A percentile compares a stretch with the other conserved stretches of the same genome.
Conservation (phyloP, 306 rosid species). For the Malus domestica region DNA sequence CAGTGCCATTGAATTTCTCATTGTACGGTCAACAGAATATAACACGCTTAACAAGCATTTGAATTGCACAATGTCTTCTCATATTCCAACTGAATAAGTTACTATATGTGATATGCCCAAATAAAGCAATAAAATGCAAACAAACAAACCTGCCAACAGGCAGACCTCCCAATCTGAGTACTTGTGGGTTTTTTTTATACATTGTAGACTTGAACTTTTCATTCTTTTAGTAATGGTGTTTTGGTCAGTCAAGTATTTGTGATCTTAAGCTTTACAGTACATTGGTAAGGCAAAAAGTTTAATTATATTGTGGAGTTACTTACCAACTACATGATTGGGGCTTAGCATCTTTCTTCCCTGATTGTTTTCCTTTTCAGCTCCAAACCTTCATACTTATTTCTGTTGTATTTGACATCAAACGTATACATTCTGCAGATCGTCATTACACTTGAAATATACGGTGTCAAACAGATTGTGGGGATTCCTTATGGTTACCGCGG, state of each 20-base stretch:
- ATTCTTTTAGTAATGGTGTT: neutral
- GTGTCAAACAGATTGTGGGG: constrained; percentile 85
- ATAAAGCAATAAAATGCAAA: neutral
- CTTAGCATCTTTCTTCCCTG: neutral
- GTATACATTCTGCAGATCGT: constrained; percentile 67
- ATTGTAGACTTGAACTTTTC: neutral
- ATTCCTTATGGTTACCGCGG: constrained; percentile 98
- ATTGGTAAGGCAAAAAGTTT: neutral
- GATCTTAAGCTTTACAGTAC: neutral
- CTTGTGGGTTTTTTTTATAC: neutral
- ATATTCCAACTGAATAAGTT: no score
- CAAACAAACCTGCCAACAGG: neutral
- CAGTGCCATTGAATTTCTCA: no score
- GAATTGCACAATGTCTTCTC: no score
- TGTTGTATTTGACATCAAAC: neutral
- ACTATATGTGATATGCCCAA: neutral
- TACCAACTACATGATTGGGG: neutral
- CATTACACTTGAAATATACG: constrained; percentile 94
- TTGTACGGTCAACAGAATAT: no score
- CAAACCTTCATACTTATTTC: neutral
- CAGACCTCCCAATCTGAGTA: neutral
- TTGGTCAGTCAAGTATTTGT: neutral
- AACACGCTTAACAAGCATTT: no score
- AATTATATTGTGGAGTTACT: neutral
- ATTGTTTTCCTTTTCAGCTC: neutral